Conservation (phyloP, 2,329 filamentous ascomycete genomes). For the Neodidymelliopsis sp. region DNA sequence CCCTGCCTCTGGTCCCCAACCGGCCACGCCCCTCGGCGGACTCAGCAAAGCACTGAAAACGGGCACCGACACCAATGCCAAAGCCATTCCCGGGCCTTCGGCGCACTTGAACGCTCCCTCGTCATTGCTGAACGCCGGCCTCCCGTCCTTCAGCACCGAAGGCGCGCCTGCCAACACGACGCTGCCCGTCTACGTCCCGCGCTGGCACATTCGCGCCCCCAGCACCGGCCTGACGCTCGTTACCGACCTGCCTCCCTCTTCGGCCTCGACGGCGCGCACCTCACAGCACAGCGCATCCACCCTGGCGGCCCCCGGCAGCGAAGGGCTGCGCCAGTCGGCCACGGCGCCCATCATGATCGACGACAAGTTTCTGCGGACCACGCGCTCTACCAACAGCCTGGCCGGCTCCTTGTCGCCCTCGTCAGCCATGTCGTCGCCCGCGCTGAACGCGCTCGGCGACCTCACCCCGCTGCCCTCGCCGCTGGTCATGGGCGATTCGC, state of each 20-base stretch:
- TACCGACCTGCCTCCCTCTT: slow-evolving; percentile 44
- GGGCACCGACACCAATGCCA: slow-evolving; percentile 1
- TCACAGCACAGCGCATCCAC: slow-evolving; percentile 36
- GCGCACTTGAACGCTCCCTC: slow-evolving; percentile 10
- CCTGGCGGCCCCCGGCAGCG: slow-evolving; percentile 41
- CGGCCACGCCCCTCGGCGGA: slow-evolving; percentile 22
- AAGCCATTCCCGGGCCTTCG: slow-evolving; percentile 1
- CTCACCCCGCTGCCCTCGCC: slow-evolving; percentile 62
- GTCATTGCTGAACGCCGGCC: slow-evolving; percentile 9
- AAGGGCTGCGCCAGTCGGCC: slow-evolving; percentile 42
- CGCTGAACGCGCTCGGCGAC: slow-evolving; percentile 57
- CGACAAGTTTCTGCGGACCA: slow-evolving; percentile 47
- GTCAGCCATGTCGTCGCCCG: slow-evolving; percentile 57
- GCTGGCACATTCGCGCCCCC: slow-evolving; percentile 36
- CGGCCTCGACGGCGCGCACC: slow-evolving; percentile 26
- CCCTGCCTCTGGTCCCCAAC: slow-evolving; percentile 23
- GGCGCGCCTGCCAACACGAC: slow-evolving; percentile 33
- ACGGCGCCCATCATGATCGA: slow-evolving; percentile 50
- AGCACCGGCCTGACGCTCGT: slow-evolving; percentile 35
- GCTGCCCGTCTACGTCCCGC: slow-evolving; percentile 27
- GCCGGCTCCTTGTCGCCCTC: slow-evolving; percentile 54
- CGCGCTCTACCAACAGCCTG: slow-evolving; percentile 54
- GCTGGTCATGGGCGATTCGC: slow-evolving; percentile 52
- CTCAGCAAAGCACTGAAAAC: slow-evolving; percentile 13
- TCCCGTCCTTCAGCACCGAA: slow-evolving; percentile 6